Evolutionary conservation across 345 rosid genomes (phyloP), one percentile per base, ranked within the genome.

Genomic region (Aquilaria malaccensis): DNA sequence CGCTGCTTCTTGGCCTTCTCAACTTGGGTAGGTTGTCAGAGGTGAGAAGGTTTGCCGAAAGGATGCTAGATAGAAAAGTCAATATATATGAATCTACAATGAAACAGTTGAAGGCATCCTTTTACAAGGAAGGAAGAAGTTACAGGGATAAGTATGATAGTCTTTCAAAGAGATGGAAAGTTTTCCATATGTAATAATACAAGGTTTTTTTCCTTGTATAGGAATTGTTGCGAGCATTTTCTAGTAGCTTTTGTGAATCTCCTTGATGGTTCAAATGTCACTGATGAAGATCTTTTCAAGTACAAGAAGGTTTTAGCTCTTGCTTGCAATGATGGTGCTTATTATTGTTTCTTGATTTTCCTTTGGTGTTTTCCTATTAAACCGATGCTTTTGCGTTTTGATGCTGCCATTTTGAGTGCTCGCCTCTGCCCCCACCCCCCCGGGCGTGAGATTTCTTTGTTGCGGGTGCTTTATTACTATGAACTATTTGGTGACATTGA

Each of bases 11-110:
- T 61, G 90, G 85, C 53, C 75, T 84, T 49, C 3, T 58, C 45
- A 76, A 69, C 71, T 57, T 84, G 64, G 70, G 71, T 66, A 80
- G 90, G 76, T 55, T 78, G 66, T 73, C 62, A 6, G 79, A 76
- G 59, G 77, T 78, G 56, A 62, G 61, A 61, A 74, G 67, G 56
- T 78, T 78, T 63, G 83, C 73, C 0, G 83, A 74, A 52, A 74
- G 73, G 45, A 78, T 84, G 79, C 72, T 80, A 45, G 76, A 84
- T 71, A 74, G 65, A 71, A 69, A 71, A 68, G 61, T 84, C 50
- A 64, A 32, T 30, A 62, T 80, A 37, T 33, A 51, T 58, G 76
- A 84, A 33, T 74, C 77, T 13, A 81, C 86, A 12, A 84, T 74
- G 85, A 73, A 48, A 29, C 76, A 76, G 70, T 52, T 84, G 79